Conservation (phyloP, 1,139 yeast species). For the Debaryomycetaceae sp. region DNA sequence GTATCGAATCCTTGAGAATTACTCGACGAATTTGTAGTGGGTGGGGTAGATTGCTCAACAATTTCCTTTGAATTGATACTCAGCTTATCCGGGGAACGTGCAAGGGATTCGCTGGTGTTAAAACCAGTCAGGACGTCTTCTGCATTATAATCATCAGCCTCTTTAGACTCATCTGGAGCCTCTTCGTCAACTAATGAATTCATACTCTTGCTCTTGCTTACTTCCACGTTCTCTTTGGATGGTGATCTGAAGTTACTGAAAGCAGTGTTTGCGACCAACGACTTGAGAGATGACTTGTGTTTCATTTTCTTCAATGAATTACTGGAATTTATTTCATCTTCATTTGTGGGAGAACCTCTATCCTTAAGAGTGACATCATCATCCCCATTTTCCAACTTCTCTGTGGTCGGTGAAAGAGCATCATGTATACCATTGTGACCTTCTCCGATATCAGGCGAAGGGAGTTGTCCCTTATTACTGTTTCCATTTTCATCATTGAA, state of each 20-base stretch:
- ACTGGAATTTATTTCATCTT: slow-evolving; percentile 1
- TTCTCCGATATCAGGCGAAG: slow-evolving; percentile 1
- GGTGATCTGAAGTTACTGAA: slow-evolving; percentile 36
- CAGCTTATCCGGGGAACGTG: slow-evolving; percentile 14
- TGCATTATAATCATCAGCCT: slow-evolving; percentile 2
- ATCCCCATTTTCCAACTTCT: slow-evolving; percentile 4
- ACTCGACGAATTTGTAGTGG: slow-evolving; percentile 23
- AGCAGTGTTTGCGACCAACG: slow-evolving; percentile 41
- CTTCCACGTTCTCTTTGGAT: slow-evolving; percentile 2
- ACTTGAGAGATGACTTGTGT: slow-evolving; percentile 21
- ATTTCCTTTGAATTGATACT: neutral
- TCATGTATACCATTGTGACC: neutral
- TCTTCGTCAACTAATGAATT: slow-evolving; percentile 1
- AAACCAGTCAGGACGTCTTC: slow-evolving; percentile 1
- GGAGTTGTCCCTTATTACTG: slow-evolving; percentile 1
- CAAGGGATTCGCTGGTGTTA: slow-evolving; percentile 2
- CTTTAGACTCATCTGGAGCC: slow-evolving; percentile 1
- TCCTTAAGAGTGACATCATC: slow-evolving; percentile 10
- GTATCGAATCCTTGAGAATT: slow-evolving; percentile 11
- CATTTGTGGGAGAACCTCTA: slow-evolving; percentile 18
- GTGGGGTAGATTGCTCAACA: slow-evolving; percentile 15
- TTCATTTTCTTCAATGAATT: slow-evolving; percentile 4
- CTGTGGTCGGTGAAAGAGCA: neutral
- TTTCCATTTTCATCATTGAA: slow-evolving; percentile 19
- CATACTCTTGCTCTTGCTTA: slow-evolving; percentile 1